Conservation (phyloP, 1,139 yeast genomes). For the Geotrichum aggregatum region DNA sequence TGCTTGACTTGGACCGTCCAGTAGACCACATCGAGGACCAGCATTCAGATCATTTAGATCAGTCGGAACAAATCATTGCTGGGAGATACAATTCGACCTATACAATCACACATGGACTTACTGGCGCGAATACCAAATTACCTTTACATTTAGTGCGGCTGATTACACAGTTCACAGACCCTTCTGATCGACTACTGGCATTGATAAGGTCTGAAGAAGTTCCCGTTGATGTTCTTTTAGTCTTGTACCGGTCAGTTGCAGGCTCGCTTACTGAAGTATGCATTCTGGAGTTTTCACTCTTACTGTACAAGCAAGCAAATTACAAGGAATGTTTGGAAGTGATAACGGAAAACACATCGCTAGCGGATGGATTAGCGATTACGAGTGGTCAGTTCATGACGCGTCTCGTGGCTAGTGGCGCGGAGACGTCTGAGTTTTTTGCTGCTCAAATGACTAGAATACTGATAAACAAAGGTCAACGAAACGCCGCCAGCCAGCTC, state of each 20-base stretch:
- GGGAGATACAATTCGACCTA: constrained; percentile 9
- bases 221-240: constrained; percentile 10
- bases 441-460: not conserved
- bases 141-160: constrained; percentile 11
- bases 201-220: constrained; percentile 11
- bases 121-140: constrained; percentile 10
- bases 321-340: constrained; percentile 11
- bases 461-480: constrained; percentile 7
- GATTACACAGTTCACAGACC: constrained; percentile 1
- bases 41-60: not conserved
- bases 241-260: constrained; percentile 12
- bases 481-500: constrained; percentile 15
- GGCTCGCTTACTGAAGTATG: constrained; percentile 13
- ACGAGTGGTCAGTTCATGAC: constrained; percentile 7
- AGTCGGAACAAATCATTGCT: not conserved
- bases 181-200: constrained; percentile 17
- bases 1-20: not conserved
- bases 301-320: constrained; percentile 4
- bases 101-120: constrained; percentile 9
- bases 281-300: constrained; percentile 10
- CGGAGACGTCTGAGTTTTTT: constrained; percentile 9
- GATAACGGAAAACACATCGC: constrained; percentile 10
- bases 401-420: not conserved
- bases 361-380: constrained; percentile 8
- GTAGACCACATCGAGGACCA: not conserved